phyloP scores from a whole-genome alignment of 768 basidiomycete genomes.

The Tricholomella constricta region DNA sequence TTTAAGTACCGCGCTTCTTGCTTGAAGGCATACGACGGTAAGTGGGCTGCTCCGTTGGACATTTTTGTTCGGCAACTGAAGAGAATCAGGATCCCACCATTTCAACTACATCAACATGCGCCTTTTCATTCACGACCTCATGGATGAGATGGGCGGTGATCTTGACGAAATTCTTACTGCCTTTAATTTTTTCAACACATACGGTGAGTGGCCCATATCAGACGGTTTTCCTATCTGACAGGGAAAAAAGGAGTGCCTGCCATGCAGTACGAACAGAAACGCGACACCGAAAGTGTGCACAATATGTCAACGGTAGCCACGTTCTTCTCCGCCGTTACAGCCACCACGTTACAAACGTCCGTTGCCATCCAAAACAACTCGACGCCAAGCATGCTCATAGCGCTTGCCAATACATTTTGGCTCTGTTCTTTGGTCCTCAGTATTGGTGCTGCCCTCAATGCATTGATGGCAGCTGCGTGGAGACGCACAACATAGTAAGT shows the following conservation, averaged over 20 bases:
- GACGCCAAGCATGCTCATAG: too few species aligned
- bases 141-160: slow-evolving; percentile 13
- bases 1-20: slow-evolving; percentile 17
- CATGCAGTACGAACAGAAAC: slow-evolving; percentile 23
- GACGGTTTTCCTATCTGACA: too few species aligned
- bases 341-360: slow-evolving; percentile 22
- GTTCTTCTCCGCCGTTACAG: slow-evolving; percentile 33
- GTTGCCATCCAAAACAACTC: not conserved
- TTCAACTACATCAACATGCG: slow-evolving; percentile 9
- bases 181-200: slow-evolving; percentile 18
- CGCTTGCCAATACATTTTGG: slow-evolving; percentile 25
- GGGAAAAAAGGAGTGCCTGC: slow-evolving; percentile 22
- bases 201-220: too few species aligned
- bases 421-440: slow-evolving; percentile 27
- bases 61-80: too few species aligned
- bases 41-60: too few species aligned
- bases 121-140: slow-evolving; percentile 17
- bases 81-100: too few species aligned
- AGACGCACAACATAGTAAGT: slow-evolving; percentile 27
- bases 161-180: slow-evolving; percentile 9
- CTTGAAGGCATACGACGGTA: slow-evolving; percentile 10
- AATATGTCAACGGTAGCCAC: slow-evolving; percentile 23
- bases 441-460: slow-evolving; percentile 27
- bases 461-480: slow-evolving; percentile 23
- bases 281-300: slow-evolving; percentile 11